Percentiles rank a stretch among this genome's conserved stretches.
Evolutionary conservation across 768 basidiomycete species (phyloP).

Genomic region (Lentinula sp.): DNA sequence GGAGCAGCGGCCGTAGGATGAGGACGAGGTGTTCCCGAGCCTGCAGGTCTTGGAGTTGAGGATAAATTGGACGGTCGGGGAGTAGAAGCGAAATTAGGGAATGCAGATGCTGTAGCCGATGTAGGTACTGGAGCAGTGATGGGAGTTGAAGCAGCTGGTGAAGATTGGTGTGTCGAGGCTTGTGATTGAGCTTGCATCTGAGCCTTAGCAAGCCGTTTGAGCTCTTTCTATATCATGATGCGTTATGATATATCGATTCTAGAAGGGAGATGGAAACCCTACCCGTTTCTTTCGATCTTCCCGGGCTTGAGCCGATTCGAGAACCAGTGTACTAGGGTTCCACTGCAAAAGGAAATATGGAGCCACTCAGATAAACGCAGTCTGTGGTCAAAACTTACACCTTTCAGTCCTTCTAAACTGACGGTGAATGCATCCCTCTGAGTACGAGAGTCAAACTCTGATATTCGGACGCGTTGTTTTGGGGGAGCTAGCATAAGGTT

Average conservation of each 20-base stretch:
- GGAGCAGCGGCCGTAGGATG: constrained; percentile 10
- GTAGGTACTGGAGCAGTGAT: constrained; percentile 21
- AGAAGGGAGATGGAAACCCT: constrained; percentile 21
- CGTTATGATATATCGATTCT: not conserved
- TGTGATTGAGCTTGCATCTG: constrained; percentile 31
- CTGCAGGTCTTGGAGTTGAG: constrained; percentile 17
- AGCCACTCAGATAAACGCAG: constrained; percentile 5
- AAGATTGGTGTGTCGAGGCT: constrained; percentile 14
- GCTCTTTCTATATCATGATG: constrained; percentile 50
- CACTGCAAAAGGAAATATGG: constrained; percentile 38
- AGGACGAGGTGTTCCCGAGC: constrained; percentile 26
- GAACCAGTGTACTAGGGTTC: constrained; percentile 55
- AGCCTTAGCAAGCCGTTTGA: constrained; percentile 61
- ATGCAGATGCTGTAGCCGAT: constrained; percentile 18
- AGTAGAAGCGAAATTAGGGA: constrained; percentile 21
- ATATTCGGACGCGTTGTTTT: constrained; percentile 62
- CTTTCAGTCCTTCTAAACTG: constrained; percentile 66
- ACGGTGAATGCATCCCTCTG: constrained; percentile 71
- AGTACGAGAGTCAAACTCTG: constrained; percentile 57
- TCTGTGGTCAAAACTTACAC: constrained; percentile 39
- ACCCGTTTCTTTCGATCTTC: constrained; percentile 78
- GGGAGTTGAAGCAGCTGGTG: constrained; percentile 14
- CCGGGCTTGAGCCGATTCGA: constrained; percentile 67
- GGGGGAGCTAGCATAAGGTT: constrained; percentile 63
- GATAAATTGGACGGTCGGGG: constrained; percentile 23